Conservation (phyloP, 345 rosid genomes). For the Citrus cavaleriei region DNA sequence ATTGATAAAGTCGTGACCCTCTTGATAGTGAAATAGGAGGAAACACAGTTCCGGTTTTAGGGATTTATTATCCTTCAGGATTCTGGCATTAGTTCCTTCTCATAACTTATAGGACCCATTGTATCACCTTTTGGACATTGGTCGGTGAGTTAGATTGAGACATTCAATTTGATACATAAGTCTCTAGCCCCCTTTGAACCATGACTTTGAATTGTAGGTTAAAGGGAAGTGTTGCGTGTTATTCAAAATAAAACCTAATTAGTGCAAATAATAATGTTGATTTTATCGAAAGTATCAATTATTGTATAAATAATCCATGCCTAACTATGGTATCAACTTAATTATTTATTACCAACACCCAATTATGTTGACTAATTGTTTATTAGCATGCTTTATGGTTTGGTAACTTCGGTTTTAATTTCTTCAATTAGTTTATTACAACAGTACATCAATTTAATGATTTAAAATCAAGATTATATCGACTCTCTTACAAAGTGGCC, state of each 20-base stretch:
- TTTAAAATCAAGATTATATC: neutral
- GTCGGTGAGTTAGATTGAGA: constrained; percentile 49
- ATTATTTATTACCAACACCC: neutral
- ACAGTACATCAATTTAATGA: neutral
- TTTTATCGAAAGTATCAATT: neutral
- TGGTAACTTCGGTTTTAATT: neutral
- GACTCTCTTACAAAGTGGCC: constrained; percentile 12
- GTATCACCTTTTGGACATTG: constrained; percentile 28
- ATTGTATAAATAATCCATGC: neutral
- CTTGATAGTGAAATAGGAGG: neutral
- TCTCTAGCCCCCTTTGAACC: constrained; percentile 15
- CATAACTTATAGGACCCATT: constrained; percentile 31
- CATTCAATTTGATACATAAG: constrained; percentile 13
- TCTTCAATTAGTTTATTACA: neutral
- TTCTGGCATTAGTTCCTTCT: constrained; percentile 37
- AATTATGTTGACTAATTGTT: neutral
- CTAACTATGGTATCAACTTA: neutral
- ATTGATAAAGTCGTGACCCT: neutral
- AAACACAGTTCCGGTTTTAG: neutral
- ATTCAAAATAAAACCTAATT: neutral
- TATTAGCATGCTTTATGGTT: constrained; percentile 2
- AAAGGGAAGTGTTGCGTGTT: neutral
- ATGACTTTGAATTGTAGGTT: constrained; percentile 20
- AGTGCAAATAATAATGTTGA: constrained; percentile 7
- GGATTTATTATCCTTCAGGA: constrained; percentile 7